A percentile compares a stretch with the other conserved stretches of the same genome.
Evolutionary conservation across 495 filamentous ascomycete species (phyloP).

Genomic region (Rhypophila decipiens): DNA sequence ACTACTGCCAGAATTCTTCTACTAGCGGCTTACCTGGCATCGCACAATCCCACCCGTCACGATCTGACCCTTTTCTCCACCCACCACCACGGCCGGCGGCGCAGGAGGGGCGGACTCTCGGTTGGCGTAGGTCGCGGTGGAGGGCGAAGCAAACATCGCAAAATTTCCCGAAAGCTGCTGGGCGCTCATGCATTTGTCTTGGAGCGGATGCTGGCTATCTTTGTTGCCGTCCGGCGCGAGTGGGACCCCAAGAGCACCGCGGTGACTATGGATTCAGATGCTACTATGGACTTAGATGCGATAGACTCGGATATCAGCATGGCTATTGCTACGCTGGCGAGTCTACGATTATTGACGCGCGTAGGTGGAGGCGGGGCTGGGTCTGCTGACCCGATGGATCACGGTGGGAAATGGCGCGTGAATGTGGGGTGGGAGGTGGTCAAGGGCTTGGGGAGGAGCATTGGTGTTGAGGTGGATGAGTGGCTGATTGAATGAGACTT

Average conservation of each 20-base stretch:
- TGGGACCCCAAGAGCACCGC: slow-evolving; percentile 35
- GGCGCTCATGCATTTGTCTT: slow-evolving; percentile 75
- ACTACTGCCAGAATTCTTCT: slow-evolving; percentile 79
- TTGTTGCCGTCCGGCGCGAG: slow-evolving; percentile 69
- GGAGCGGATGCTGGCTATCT: slow-evolving; percentile 83
- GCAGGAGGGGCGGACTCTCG: slow-evolving; percentile 26
- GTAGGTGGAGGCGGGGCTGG: slow-evolving; percentile 34
- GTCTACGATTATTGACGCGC: slow-evolving; percentile 65
- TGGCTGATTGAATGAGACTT: slow-evolving; percentile 54
- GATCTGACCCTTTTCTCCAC: slow-evolving; percentile 85
- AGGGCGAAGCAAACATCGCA: slow-evolving; percentile 56
- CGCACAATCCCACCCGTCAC: slow-evolving; percentile 71
- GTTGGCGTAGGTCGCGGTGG: slow-evolving; percentile 23
- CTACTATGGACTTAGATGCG: slow-evolving; percentile 4
- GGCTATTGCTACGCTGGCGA: slow-evolving; percentile 74
- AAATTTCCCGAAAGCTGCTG: slow-evolving; percentile 63
- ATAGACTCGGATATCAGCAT: slow-evolving; percentile 59
- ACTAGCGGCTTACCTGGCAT: slow-evolving; percentile 84
- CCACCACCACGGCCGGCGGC: slow-evolving; percentile 49
- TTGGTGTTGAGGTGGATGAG: slow-evolving; percentile 67
- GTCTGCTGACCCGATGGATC: slow-evolving; percentile 53
- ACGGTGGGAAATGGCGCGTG: slow-evolving; percentile 63
- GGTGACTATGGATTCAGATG: slow-evolving; percentile 32
- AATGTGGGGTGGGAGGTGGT: slow-evolving; percentile 72
- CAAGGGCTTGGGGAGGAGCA: slow-evolving; percentile 54